A percentile compares a stretch with the other conserved stretches of the same genome.
phyloP scores from a whole-genome alignment of 768 basidiomycete species.

The Crucibulum laeve region DNA sequence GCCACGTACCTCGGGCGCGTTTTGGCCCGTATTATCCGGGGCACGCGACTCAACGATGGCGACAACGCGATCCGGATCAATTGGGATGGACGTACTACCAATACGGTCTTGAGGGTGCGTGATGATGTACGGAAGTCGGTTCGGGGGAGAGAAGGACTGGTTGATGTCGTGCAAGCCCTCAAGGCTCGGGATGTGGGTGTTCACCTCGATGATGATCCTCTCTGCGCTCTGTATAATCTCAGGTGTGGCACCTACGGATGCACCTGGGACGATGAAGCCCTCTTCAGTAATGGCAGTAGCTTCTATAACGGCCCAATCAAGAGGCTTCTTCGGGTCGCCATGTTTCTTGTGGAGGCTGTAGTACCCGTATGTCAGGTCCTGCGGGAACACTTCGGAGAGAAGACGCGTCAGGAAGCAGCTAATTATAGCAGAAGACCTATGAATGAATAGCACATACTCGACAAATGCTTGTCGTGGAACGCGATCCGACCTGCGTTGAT shows the following conservation, averaged over 20 bases:
- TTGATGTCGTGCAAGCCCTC: constrained; percentile 48
- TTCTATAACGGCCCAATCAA: constrained; percentile 48
- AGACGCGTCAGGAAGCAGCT: not conserved
- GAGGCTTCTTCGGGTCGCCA: constrained; percentile 37
- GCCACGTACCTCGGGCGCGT: constrained; percentile 34
- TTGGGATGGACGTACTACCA: constrained; percentile 36
- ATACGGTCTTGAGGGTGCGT: constrained; percentile 40
- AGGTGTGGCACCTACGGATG: constrained; percentile 43
- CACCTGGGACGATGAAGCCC: constrained; percentile 40
- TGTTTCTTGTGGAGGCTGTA: constrained; percentile 39
- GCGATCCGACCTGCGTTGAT: constrained; percentile 44
- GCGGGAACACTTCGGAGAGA: constrained; percentile 36
- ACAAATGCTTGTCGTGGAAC: constrained; percentile 45
- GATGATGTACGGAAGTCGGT: constrained; percentile 40
- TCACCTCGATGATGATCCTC: constrained; percentile 47
- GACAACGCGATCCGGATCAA: constrained; percentile 45
- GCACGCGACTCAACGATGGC: constrained; percentile 35
- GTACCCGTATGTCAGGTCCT: constrained; percentile 45
- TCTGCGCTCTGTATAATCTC: constrained; percentile 45
- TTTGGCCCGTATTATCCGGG: constrained; percentile 42
- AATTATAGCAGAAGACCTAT: not conserved
- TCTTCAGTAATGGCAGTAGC: constrained; percentile 47
- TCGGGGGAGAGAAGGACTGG: constrained; percentile 36
- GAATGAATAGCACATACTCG: constrained; percentile 24
- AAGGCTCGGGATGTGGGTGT: constrained; percentile 40